Evolutionary conservation across 768 basidiomycete species (phyloP).

Genomic region (Tricholoma sp.): DNA sequence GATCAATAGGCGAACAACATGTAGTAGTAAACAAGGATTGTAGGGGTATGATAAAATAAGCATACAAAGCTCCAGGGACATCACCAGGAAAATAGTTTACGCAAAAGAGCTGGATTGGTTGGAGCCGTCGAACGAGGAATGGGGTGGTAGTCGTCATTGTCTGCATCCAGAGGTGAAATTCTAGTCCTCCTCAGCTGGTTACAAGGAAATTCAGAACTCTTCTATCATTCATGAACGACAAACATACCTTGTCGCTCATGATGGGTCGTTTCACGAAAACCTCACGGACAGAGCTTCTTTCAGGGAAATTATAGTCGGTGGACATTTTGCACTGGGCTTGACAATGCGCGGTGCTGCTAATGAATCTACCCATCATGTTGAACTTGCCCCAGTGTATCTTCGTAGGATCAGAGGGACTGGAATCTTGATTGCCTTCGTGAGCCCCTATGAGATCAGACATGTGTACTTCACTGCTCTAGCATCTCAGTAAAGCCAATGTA

Average conservation of each 20-base stretch:
- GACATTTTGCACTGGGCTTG: slow-evolving; percentile 68
- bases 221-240: neutral
- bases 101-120: slow-evolving; percentile 39
- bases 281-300: slow-evolving; percentile 46
- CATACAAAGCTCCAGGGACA: neutral
- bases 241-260: slow-evolving; percentile 66
- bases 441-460: slow-evolving; percentile 85
- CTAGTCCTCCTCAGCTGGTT: slow-evolving; percentile 62
- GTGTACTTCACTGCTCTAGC: slow-evolving; percentile 71
- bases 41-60: neutral
- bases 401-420: slow-evolving; percentile 53
- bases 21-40: neutral
- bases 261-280: slow-evolving; percentile 51
- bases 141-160: slow-evolving; percentile 35
- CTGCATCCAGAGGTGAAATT: slow-evolving; percentile 46
- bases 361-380: slow-evolving; percentile 85
- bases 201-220: slow-evolving; percentile 3
- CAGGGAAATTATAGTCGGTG: slow-evolving; percentile 56
- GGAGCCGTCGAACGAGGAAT: slow-evolving; percentile 19
- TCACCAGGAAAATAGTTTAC: slow-evolving; percentile 47
- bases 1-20: neutral
- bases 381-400: slow-evolving; percentile 97
- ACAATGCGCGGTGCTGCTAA: slow-evolving; percentile 70
- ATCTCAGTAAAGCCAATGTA: slow-evolving; percentile 7
- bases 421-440: slow-evolving; percentile 79